A percentile compares a stretch with the other conserved stretches of the same genome.
Conservation (phyloP, 1,284 basidiomycete species). For the Grifola frondosa region DNA sequence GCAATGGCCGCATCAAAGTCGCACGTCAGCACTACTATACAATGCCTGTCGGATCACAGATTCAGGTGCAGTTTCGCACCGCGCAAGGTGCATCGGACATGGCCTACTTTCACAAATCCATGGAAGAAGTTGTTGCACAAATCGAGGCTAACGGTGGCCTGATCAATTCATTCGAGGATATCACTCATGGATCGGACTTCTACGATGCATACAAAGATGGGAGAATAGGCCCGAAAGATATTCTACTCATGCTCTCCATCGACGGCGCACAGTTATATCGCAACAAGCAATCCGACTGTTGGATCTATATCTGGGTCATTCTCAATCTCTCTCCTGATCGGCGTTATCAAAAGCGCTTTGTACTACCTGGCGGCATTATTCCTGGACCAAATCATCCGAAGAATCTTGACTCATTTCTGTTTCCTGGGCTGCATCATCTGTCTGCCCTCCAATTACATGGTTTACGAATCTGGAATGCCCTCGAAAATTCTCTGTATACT, state of each 20-base stretch:
- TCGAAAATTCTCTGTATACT: neutral
- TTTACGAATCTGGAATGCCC: constrained; percentile 20
- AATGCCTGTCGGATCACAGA: neutral
- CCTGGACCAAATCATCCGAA: constrained; percentile 30
- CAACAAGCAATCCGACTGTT: constrained; percentile 21
- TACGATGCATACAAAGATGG: neutral
- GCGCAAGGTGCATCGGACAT: neutral
- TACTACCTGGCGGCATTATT: constrained; percentile 27
- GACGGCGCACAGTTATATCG: constrained; percentile 24
- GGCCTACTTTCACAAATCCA: neutral
- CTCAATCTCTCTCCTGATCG: constrained; percentile 15
- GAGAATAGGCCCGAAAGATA: neutral
- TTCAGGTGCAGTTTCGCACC: neutral
- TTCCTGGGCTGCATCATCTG: constrained; percentile 23
- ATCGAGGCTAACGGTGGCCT: neutral
- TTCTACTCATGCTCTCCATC: constrained; percentile 17
- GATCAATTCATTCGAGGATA: neutral
- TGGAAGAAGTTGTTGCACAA: neutral
- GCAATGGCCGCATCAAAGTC: neutral
- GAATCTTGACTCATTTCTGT: constrained; percentile 26
- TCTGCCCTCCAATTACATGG: constrained; percentile 21
- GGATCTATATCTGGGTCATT: constrained; percentile 25
- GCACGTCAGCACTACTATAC: constrained; percentile 2
- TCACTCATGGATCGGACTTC: neutral
- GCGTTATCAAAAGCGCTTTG: constrained; percentile 20